phyloP scores from a whole-genome alignment of 148 eudicot genomes.

The Dianthus caryophyllus region DNA sequence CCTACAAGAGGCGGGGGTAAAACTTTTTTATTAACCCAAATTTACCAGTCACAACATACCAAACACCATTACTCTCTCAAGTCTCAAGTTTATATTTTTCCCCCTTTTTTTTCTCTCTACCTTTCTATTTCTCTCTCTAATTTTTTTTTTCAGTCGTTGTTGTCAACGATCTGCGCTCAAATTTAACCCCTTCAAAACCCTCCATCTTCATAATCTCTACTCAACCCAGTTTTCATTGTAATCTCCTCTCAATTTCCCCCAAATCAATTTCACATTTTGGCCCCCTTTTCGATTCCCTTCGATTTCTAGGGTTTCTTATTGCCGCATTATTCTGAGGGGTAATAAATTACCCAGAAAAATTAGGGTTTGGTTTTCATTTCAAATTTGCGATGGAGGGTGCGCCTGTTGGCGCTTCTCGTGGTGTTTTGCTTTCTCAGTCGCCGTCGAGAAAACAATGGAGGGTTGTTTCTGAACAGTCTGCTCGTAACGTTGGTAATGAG shows the following conservation, averaged over 20 bases:
- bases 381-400: constrained; percentile 55
- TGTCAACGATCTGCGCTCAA: constrained; percentile 21
- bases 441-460: constrained; percentile 81
- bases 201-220: constrained; percentile 8
- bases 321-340: constrained; percentile 8
- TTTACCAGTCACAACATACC: no score
- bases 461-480: constrained; percentile 57
- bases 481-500: constrained; percentile 49
- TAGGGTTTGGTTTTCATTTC: constrained; percentile 18
- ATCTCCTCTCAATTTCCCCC: not conserved
- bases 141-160: not conserved
- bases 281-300: constrained; percentile 8
- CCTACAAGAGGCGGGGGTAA: constrained; percentile 37
- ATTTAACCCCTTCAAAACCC: constrained; percentile 5
- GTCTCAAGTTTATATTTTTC: no score
- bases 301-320: constrained; percentile 29
- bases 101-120: not conserved
- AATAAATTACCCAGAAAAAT: constrained; percentile 5
- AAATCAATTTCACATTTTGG: constrained; percentile 17
- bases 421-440: constrained; percentile 43
- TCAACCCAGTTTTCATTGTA: not conserved
- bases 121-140: not conserved
- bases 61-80: no score
- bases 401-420: constrained; percentile 38
- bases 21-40: no score